phyloP scores from a whole-genome alignment of 805 yeast genomes.

The Wickerhamomyces queroliae region DNA sequence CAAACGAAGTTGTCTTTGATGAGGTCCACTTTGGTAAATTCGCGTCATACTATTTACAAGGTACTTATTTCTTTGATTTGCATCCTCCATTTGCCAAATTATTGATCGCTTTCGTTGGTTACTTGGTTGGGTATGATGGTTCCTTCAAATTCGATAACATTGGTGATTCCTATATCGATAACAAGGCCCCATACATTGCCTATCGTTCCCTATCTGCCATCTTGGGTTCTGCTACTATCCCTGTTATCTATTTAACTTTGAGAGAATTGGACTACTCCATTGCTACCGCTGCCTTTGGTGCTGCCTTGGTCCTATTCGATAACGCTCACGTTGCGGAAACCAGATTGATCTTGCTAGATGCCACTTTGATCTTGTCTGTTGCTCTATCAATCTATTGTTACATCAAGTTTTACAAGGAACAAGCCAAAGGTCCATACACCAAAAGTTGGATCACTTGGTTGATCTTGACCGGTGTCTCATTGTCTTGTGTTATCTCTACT shows the following conservation, averaged over 20 bases:
- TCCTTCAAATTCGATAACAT: constrained; percentile 83
- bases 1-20: constrained; percentile 77
- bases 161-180: constrained; percentile 73
- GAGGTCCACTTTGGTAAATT: constrained; percentile 87
- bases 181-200: constrained; percentile 83
- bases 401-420: constrained; percentile 67
- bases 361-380: constrained; percentile 78
- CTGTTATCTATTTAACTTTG: constrained; percentile 77
- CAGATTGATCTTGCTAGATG: constrained; percentile 85
- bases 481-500: constrained; percentile 90
- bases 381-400: constrained; percentile 77
- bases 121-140: constrained; percentile 88
- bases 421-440: constrained; percentile 62
- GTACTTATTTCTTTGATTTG: constrained; percentile 91
- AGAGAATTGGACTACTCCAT: constrained; percentile 80
- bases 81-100: constrained; percentile 98
- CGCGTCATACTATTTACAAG: constrained; percentile 78
- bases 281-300: constrained; percentile 71
- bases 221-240: constrained; percentile 79
- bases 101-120: constrained; percentile 86
- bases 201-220: constrained; percentile 74
- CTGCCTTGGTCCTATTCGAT: constrained; percentile 74
- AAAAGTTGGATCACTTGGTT: constrained; percentile 86
- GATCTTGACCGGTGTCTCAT: constrained; percentile 70
- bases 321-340: constrained; percentile 90